phyloP scores from a whole-genome alignment of 2,329 filamentous ascomycete species.

The Arthrobotrys entomopaga region DNA sequence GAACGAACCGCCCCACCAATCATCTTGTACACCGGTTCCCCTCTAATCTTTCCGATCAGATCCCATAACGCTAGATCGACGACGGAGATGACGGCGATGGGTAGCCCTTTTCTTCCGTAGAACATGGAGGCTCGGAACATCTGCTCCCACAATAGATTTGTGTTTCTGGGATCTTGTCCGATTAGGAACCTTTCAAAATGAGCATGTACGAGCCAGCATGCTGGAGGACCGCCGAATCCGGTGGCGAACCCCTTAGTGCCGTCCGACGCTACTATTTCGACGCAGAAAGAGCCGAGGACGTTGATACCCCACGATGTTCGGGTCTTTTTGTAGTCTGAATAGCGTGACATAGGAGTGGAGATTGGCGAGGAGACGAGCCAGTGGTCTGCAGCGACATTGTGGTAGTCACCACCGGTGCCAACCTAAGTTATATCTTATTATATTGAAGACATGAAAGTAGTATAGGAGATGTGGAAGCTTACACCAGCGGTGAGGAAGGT shows the following conservation, averaged over 20 bases:
- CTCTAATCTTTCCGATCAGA: slow-evolving; percentile 86
- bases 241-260: slow-evolving; percentile 95
- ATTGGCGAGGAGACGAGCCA: slow-evolving; percentile 90
- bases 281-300: slow-evolving; percentile 87
- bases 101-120: slow-evolving; percentile 91
- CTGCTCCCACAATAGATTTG: slow-evolving; percentile 91
- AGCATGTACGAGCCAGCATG: slow-evolving; percentile 91
- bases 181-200: slow-evolving; percentile 93
- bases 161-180: slow-evolving; percentile 87
- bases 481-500: slow-evolving; percentile 77
- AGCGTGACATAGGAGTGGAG: slow-evolving; percentile 89
- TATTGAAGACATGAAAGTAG: neutral
- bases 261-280: slow-evolving; percentile 88
- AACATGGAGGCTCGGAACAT: slow-evolving; percentile 98
- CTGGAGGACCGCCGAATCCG: slow-evolving; percentile 90
- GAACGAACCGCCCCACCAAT: slow-evolving; percentile 90
- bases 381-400: slow-evolving; percentile 83
- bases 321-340: slow-evolving; percentile 86
- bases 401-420: slow-evolving; percentile 79
- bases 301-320: slow-evolving; percentile 96
- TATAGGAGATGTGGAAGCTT: neutral
- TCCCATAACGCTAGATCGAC: slow-evolving; percentile 95
- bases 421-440: slow-evolving; percentile 20
- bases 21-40: slow-evolving; percentile 92
- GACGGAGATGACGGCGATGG: slow-evolving; percentile 89